Conservation (phyloP, 129 eudicot species). For the Helichrysum umbraculigerum region DNA sequence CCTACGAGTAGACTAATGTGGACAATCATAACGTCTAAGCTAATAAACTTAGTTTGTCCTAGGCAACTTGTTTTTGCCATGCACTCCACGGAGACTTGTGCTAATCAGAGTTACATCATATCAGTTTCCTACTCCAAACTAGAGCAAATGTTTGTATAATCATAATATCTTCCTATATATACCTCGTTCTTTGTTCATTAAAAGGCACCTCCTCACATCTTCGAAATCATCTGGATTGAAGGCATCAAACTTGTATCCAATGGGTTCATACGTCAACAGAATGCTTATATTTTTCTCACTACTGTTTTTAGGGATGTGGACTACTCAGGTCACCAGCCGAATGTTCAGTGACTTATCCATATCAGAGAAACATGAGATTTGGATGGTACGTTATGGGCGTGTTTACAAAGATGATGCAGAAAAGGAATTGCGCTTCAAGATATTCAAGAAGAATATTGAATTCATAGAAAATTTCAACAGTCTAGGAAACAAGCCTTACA, state of each 20-base stretch:
- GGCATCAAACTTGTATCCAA: slow-evolving; percentile 8
- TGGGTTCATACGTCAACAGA: slow-evolving; percentile 14
- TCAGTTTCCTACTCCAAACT: slow-evolving; percentile 14
- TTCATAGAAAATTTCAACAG: slow-evolving; percentile 33
- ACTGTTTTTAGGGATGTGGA: slow-evolving; percentile 21
- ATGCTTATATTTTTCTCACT: slow-evolving; percentile 8
- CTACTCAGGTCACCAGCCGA: slow-evolving; percentile 24
- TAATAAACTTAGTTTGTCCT: not conserved
- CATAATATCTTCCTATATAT: slow-evolving; percentile 8
- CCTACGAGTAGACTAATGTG: not conserved
- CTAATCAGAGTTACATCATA: not conserved
- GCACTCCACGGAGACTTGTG: slow-evolving; percentile 22
- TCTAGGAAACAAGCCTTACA: slow-evolving; percentile 25
- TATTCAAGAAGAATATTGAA: slow-evolving; percentile 40
- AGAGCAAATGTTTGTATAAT: not conserved
- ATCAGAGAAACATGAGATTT: slow-evolving; percentile 34
- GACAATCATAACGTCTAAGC: slow-evolving; percentile 3
- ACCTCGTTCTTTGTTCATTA: not conserved
- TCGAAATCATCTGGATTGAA: not conserved
- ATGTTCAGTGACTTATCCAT: slow-evolving; percentile 23
- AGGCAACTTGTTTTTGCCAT: not conserved
- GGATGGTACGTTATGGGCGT: slow-evolving; percentile 49
- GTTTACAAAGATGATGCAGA: slow-evolving; percentile 32
- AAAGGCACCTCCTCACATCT: slow-evolving; percentile 8
- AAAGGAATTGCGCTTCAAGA: slow-evolving; percentile 28